phyloP scores from a whole-genome alignment of 495 filamentous ascomycete species.

The Hypoxylon fragiforme region DNA sequence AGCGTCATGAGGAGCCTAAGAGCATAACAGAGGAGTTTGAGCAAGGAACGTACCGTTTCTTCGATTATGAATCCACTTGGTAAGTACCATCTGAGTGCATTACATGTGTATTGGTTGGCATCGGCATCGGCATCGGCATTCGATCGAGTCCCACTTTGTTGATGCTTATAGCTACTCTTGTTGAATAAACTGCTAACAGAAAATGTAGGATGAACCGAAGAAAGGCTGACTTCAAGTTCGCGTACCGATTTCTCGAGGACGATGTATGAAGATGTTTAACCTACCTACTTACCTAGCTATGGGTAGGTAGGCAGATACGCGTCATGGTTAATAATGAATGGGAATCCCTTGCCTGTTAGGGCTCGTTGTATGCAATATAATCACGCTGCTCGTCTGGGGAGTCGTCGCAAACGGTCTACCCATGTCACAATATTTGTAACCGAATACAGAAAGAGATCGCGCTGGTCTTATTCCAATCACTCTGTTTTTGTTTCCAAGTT shows the following conservation, averaged over 20 bases:
- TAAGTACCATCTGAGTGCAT: conserved; percentile 50
- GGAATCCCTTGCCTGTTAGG: conserved; percentile 4
- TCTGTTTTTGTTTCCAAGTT: conserved; percentile 4
- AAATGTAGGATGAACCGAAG: conserved; percentile 93
- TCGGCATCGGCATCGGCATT: too few relatives aligned
- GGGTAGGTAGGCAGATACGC: not conserved
- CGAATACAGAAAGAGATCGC: conserved; percentile 26
- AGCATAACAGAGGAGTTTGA: conserved; percentile 97
- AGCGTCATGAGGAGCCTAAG: conserved; percentile 97
- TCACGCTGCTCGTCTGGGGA: conserved; percentile 1
- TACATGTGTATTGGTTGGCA: not conserved
- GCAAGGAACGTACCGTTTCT: conserved; percentile 98
- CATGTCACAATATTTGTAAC: conserved; percentile 22
- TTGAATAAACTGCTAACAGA: not conserved
- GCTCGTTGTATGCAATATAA: conserved; percentile 15
- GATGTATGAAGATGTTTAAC: conserved; percentile 61
- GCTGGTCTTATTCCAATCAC: not conserved
- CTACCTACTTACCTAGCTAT: not conserved
- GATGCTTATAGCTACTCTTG: too few relatives aligned
- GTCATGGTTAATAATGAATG: not conserved
- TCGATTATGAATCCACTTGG: conserved; percentile 99
- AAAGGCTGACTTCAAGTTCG: conserved; percentile 98
- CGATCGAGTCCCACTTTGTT: too few relatives aligned
- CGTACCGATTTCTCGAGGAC: conserved; percentile 95
- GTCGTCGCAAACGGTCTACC: conserved; percentile 4